Percentiles rank a stretch among this genome's conserved stretches.
Evolutionary conservation across 1,284 basidiomycete genomes (phyloP).

Genomic region (Rhodotorula sp.): DNA sequence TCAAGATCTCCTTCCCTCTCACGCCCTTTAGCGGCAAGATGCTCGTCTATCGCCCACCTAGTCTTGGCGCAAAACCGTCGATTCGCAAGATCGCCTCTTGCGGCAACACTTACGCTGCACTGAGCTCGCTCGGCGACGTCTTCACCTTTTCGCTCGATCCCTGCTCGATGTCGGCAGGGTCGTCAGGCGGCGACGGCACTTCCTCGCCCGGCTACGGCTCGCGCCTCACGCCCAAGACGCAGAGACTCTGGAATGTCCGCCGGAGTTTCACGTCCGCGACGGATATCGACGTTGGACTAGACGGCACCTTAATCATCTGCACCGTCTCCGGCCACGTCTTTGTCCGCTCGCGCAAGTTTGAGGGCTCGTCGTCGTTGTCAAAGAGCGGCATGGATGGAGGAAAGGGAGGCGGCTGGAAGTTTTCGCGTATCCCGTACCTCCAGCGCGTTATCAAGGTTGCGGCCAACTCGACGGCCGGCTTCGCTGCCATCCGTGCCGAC

Average conservation of each 20-base stretch:
- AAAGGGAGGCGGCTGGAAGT: constrained; percentile 53
- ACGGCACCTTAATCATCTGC: constrained; percentile 86
- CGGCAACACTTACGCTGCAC: constrained; percentile 78
- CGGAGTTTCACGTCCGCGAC: constrained; percentile 81
- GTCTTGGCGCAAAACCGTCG: constrained; percentile 61
- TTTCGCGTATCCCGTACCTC: constrained; percentile 73
- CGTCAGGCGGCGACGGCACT: constrained; percentile 24
- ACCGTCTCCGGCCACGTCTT: constrained; percentile 95
- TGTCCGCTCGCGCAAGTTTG: constrained; percentile 55
- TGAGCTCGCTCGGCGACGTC: constrained; percentile 84
- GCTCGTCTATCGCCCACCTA: constrained; percentile 68
- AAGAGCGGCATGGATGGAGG: constrained; percentile 18
- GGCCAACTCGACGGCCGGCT: constrained; percentile 83
- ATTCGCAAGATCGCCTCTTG: constrained; percentile 79
- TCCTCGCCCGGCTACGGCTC: constrained; percentile 19
- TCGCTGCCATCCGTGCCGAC: constrained; percentile 79
- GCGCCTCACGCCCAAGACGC: constrained; percentile 63
- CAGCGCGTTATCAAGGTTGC: constrained; percentile 82
- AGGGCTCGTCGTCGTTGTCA: constrained; percentile 28
- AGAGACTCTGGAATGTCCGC: constrained; percentile 85
- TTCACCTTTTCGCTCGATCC: constrained; percentile 71
- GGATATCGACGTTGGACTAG: constrained; percentile 84
- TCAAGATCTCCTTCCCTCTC: constrained; percentile 59
- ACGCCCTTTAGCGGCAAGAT: constrained; percentile 38
- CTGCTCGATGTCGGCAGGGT: constrained; percentile 28